phyloP scores from a whole-genome alignment of 371 early-diverging fungal genomes.

The Mortierella sp. region DNA sequence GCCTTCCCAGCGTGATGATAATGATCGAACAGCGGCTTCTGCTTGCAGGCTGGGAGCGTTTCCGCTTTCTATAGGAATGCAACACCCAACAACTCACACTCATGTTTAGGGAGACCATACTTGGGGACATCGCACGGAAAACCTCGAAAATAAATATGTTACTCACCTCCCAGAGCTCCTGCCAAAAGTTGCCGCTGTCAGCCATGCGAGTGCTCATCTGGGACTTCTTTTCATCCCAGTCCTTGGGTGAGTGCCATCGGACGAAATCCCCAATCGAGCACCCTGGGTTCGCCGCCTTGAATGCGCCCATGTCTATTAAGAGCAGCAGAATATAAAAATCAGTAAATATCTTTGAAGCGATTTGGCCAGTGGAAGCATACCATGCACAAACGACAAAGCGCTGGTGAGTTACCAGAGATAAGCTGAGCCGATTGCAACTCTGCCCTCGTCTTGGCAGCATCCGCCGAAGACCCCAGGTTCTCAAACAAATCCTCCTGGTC shows the following conservation, averaged over 20 bases:
- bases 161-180: conserved; percentile 83
- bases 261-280: conserved; percentile 89
- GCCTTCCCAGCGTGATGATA: conserved; percentile 70
- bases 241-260: conserved; percentile 95
- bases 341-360: neutral
- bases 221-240: conserved; percentile 72
- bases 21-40: conserved; percentile 85
- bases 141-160: neutral
- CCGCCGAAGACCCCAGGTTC: conserved; percentile 77
- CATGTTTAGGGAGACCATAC: neutral
- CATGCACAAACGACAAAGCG: neutral
- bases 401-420: conserved; percentile 64
- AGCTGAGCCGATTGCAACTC: conserved; percentile 85
- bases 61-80: conserved; percentile 61
- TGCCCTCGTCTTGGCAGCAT: conserved; percentile 81
- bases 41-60: conserved; percentile 76
- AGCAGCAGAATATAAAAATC: neutral
- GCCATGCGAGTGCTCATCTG: conserved; percentile 84
- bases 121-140: neutral
- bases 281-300: conserved; percentile 70
- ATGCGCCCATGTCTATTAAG: conserved; percentile 66
- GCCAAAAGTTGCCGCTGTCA: conserved; percentile 87
- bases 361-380: neutral
- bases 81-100: neutral
- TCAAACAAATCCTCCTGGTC: conserved; percentile 85